Evolutionary conservation across 805 yeast genomes (phyloP).

Genomic region (Kodamaea sagamina): DNA sequence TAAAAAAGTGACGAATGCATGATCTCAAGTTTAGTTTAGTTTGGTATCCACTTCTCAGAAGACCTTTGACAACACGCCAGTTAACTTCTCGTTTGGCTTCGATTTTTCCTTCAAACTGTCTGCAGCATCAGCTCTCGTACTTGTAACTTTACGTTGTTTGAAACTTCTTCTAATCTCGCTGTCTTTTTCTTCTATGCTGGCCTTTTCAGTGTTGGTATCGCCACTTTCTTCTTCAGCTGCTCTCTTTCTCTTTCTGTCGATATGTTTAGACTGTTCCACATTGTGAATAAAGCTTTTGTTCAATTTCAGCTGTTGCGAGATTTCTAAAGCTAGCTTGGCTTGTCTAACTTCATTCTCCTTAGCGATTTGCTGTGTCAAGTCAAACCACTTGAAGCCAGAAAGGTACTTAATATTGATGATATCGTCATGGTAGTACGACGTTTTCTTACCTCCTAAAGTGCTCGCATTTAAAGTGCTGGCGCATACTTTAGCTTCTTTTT

Average conservation of each 20-base stretch:
- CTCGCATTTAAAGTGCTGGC: conserved; percentile 86
- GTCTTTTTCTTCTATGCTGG: conserved; percentile 28
- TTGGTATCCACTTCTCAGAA: conserved; percentile 35
- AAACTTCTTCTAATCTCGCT: conserved; percentile 57
- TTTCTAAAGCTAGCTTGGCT: conserved; percentile 82
- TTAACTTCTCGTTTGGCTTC: conserved; percentile 41
- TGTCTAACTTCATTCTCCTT: conserved; percentile 87
- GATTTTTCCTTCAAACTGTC: conserved; percentile 44
- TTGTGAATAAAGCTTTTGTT: conserved; percentile 81
- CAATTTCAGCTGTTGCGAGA: conserved; percentile 83
- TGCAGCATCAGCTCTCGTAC: conserved; percentile 66
- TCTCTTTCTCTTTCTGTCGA: conserved; percentile 59
- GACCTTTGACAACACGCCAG: conserved; percentile 54
- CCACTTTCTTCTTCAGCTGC: conserved; percentile 24
- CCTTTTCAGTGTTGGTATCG: neutral
- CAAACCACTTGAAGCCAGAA: conserved; percentile 92
- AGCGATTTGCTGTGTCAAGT: conserved; percentile 89
- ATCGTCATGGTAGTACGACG: conserved; percentile 90
- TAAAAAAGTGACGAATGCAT: neutral
- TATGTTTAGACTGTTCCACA: conserved; percentile 83
- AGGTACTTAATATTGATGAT: conserved; percentile 87
- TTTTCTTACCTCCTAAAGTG: conserved; percentile 88
- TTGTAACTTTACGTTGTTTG: conserved; percentile 67
- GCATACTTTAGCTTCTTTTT: conserved; percentile 85
- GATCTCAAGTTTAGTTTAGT: neutral